Evolutionary conservation across 1,284 basidiomycete species (phyloP), one percentile per base, ranked within the genome.

Genomic region (Bjerkandera adusta): DNA sequence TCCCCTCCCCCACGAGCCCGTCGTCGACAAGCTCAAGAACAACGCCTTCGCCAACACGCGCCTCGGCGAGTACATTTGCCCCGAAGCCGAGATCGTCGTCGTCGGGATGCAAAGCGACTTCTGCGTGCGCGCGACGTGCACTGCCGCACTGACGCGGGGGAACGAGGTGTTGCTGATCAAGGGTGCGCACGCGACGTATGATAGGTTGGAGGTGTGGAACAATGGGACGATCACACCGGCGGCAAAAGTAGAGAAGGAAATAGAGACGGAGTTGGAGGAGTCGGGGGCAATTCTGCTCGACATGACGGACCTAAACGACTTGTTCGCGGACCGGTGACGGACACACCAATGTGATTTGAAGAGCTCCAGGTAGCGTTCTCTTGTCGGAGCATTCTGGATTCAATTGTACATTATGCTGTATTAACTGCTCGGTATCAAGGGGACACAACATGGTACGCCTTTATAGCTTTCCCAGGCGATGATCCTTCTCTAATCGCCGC

Each of bases 31-130:
- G 67, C 66, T 66, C 50, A 84, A 83, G 66, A 83, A 81, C 67
- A 85, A 84, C 57, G 82, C 83, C 18, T 86, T 85, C 53, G 67
- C 73, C 0, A 79, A 77, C 24, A 84, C 82, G 26, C 51, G 46
- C 8, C 68, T 86, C 10, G 71, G 60, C 5, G 68, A 72, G 5
- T 60, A 79, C 35, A 66, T 86, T 36, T 67, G 73, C 0, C 47
- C 56, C 4, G 71, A 76, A 27, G 79, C 79, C 8, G 77, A 83
- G 67, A 68, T 85, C 47, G 70, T 85, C 49, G 71, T 85, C 42
- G 75, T 76, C n/a, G 83, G 83, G 4, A 72, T 82, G 58, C 76
- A 81, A 62, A 82, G 77, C 55, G 83, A 85, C 65, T 83, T 77
- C 50, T 77, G 78, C 47, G 70, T 86, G 20, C 70, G 80, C 36